These are phyloP conservation scores for Diaporthe helianthi DNA, from an alignment of 2,329 filamentous ascomycete genomes.

Conservation along the genomic window DNA sequence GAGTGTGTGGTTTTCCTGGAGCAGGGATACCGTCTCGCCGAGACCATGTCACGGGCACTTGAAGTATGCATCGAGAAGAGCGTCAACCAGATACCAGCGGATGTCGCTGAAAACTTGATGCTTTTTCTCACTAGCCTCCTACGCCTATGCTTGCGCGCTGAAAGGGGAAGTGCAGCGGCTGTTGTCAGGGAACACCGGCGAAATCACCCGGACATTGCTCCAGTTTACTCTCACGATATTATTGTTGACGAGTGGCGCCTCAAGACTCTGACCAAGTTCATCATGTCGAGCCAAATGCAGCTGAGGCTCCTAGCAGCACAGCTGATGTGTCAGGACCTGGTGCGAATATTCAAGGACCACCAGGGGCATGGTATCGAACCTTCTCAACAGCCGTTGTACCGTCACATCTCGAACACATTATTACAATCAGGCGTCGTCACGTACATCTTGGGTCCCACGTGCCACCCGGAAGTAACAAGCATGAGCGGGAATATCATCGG, in stretches of 20 bases:
- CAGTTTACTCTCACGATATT: conserved; percentile 53
- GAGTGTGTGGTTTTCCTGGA: conserved; percentile 45
- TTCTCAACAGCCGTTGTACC: conserved; percentile 58
- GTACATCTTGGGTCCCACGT: conserved; percentile 89
- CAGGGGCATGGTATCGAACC: conserved; percentile 53
- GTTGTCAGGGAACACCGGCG: conserved; percentile 44
- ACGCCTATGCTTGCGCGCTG: conserved; percentile 48
- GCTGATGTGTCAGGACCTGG: conserved; percentile 74
- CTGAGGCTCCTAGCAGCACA: conserved; percentile 80
- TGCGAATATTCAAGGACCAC: conserved; percentile 68
- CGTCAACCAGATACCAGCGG: conserved; percentile 57
- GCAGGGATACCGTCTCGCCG: conserved; percentile 50
- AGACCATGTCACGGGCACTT: conserved; percentile 51
- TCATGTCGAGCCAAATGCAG: conserved; percentile 89
- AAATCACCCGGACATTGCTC: conserved; percentile 48
- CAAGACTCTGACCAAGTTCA: conserved; percentile 70
- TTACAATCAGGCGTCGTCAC: conserved; percentile 75
- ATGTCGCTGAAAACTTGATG: conserved; percentile 51
- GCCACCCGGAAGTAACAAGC: conserved; percentile 87
- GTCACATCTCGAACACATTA: conserved; percentile 74
- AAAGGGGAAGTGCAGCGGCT: conserved; percentile 46
- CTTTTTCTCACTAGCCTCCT: conserved; percentile 53
- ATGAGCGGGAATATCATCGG: conserved; percentile 85
- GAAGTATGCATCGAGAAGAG: conserved; percentile 61
- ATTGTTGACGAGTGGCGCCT: conserved; percentile 74